These are phyloP conservation scores for Neurospora terricola DNA, from an alignment of 495 filamentous ascomycete species.

Conservation along the genomic window DNA sequence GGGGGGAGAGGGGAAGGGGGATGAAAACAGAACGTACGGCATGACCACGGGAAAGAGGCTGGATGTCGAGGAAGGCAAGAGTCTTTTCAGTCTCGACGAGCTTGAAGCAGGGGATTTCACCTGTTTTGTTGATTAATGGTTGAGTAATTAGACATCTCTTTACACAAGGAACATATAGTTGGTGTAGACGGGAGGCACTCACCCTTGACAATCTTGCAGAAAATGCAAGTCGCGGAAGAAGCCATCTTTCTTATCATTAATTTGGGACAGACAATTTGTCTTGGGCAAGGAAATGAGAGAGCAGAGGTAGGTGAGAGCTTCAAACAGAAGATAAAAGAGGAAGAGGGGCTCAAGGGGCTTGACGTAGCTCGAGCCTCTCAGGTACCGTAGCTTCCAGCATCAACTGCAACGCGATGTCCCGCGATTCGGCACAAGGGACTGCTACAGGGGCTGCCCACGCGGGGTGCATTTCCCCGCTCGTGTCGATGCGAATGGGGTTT, in stretches of 20 bases:
- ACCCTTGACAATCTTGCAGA: conserved; percentile 98
- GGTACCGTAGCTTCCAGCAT: not conserved
- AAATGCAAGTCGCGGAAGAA: conserved; percentile 75
- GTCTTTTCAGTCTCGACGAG: conserved; percentile 89
- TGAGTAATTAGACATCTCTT: conserved; percentile 4
- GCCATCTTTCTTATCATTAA: conserved; percentile 26
- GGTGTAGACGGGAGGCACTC: not conserved
- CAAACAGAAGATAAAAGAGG: not conserved
- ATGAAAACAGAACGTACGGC: conserved; percentile 50
- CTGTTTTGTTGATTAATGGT: conserved; percentile 29
- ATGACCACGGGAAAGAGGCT: conserved; percentile 75
- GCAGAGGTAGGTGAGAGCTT: conserved; percentile 1
- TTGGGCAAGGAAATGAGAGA: not conserved
- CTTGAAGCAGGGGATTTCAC: conserved; percentile 92
- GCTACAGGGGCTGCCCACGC: not conserved
- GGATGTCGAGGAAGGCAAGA: conserved; percentile 93
- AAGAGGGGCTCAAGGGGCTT: not conserved
- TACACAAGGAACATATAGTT: too few relatives aligned
- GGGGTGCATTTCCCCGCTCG: not conserved
- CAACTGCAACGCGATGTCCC: not conserved
- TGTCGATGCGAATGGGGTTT: not conserved
- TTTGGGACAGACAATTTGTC: not conserved
- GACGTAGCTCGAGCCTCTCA: not conserved
- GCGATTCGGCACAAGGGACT: not conserved
- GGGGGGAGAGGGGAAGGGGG: not conserved